Evolutionary conservation across 1,284 basidiomycete species (phyloP).

Genomic region (Ceratobasidium sp.): DNA sequence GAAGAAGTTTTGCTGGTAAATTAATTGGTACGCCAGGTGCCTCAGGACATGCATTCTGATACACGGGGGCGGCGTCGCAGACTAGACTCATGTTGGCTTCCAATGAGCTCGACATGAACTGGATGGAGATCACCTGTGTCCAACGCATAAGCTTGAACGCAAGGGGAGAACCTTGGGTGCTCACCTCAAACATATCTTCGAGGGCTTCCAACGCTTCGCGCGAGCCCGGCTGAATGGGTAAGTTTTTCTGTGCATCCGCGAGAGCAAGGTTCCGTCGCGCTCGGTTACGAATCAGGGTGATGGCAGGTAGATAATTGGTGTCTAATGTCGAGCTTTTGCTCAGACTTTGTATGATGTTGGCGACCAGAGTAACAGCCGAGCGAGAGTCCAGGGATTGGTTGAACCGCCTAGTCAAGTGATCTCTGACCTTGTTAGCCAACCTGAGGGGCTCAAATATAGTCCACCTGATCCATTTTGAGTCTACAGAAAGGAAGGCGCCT

Average conservation of each 20-base stretch:
- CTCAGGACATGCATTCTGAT: slow-evolving; percentile 3
- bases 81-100: background rate
- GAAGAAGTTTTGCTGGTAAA: slow-evolving; percentile 18
- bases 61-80: slow-evolving; percentile 9
- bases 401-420: slow-evolving; percentile 19
- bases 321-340: background rate
- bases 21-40: slow-evolving; percentile 6
- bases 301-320: background rate
- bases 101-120: slow-evolving; percentile 3
- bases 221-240: background rate
- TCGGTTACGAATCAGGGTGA: slow-evolving; percentile 4
- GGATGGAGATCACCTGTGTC: slow-evolving; percentile 17
- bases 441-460: slow-evolving; percentile 35
- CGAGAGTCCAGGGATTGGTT: slow-evolving; percentile 29
- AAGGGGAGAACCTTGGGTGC: background rate
- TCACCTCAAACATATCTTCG: slow-evolving; percentile 15
- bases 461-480: slow-evolving; percentile 19
- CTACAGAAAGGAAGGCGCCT: background rate
- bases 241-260: background rate
- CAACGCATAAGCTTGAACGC: background rate
- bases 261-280: background rate
- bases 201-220: background rate
- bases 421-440: slow-evolving; percentile 25
- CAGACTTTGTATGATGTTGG: background rate
- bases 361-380: background rate